Conservation (phyloP, 768 basidiomycete genomes). For the Lepiota brunneoincarnata region DNA sequence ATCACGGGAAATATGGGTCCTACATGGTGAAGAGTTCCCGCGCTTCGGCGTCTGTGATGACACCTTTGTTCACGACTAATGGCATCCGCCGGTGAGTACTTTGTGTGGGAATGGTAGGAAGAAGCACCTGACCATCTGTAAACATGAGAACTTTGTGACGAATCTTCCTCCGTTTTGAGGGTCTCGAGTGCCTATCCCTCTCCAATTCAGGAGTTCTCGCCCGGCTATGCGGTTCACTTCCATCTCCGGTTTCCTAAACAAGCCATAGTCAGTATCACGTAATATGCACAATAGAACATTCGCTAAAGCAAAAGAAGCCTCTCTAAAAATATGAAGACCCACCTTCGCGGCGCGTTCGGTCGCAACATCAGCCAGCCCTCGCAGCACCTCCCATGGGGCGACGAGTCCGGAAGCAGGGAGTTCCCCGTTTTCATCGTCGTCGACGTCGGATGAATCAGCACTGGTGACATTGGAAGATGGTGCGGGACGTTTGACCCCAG, state of each 20-base stretch:
- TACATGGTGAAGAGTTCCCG: constrained; percentile 85
- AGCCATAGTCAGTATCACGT: constrained; percentile 6
- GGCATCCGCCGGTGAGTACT: constrained; percentile 13
- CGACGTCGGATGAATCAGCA: constrained; percentile 80
- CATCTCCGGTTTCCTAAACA: constrained; percentile 70
- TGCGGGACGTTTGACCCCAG: constrained; percentile 58
- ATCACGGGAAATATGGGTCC: constrained; percentile 21
- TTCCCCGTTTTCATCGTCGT: constrained; percentile 79
- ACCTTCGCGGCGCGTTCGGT: constrained; percentile 79
- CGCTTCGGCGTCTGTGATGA: constrained; percentile 81
- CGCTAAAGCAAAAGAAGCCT: constrained; percentile 2
- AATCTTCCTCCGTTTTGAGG: constrained; percentile 70
- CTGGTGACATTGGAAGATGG: constrained; percentile 70
- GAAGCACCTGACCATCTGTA: constrained; percentile 62
- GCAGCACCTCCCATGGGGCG: constrained; percentile 84
- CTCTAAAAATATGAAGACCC: constrained; percentile 18
- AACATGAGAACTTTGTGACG: constrained; percentile 63
- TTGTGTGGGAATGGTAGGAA: constrained; percentile 3
- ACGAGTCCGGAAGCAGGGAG: constrained; percentile 79
- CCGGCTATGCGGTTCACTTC: constrained; percentile 74
- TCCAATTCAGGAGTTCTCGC: constrained; percentile 73
- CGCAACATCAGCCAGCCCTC: constrained; percentile 79
- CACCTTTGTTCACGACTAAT: constrained; percentile 79
- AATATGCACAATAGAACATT: constrained; percentile 12
- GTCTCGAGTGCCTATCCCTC: constrained; percentile 50